Evolutionary conservation across 1,284 basidiomycete species (phyloP).

Genomic region (Schizophyllum amplum): DNA sequence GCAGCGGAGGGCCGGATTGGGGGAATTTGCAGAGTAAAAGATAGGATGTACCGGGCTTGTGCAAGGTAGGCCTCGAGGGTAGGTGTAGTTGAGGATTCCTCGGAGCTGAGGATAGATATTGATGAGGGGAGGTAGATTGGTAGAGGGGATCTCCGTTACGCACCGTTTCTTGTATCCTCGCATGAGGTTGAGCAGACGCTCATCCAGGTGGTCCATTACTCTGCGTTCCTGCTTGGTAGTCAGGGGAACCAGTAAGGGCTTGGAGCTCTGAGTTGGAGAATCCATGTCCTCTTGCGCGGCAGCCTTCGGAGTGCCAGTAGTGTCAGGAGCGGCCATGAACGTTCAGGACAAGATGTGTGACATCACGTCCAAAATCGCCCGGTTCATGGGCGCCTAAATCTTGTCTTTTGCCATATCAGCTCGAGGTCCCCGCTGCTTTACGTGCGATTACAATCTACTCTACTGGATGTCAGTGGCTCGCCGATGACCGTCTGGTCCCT

Average conservation of each 20-base stretch:
- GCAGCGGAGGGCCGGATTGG: conserved; percentile 59
- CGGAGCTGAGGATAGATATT: conserved; percentile 30
- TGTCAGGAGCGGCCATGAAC: neutral
- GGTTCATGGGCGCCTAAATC: too few species aligned
- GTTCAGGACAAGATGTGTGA: neutral
- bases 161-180: conserved; percentile 68
- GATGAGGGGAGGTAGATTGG: neutral
- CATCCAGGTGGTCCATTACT: conserved; percentile 55
- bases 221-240: conserved; percentile 51
- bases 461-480: too few species aligned
- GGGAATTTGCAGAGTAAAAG: conserved; percentile 61
- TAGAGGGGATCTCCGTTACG: conserved; percentile 16
- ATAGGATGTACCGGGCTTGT: conserved; percentile 44
- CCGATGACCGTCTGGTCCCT: too few species aligned
- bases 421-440: too few species aligned
- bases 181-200: conserved; percentile 51
- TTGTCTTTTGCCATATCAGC: neutral
- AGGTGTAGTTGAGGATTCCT: conserved; percentile 40
- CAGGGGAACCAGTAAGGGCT: conserved; percentile 20
- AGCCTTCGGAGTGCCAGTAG: neutral
- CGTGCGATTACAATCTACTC: too few species aligned
- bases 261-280: too few species aligned
- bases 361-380: too few species aligned
- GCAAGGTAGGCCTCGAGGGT: conserved; percentile 52
- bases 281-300: too few species aligned